These are phyloP conservation scores for Paraphoma chrysanthemicola DNA, from an alignment of 2,329 filamentous ascomycete species.

Conservation along the genomic window DNA sequence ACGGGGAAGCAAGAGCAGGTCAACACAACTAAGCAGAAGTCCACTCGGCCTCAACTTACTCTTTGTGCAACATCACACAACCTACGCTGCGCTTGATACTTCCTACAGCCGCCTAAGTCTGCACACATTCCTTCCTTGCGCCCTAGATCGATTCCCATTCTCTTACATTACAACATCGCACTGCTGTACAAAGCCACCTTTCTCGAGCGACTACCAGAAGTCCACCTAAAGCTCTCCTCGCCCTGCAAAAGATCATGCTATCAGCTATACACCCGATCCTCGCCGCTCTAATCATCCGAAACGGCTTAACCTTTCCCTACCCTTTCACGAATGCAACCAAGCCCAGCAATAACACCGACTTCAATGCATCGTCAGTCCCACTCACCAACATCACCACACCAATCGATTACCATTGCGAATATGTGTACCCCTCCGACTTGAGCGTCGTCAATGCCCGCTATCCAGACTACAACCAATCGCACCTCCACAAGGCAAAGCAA, in stretches of 20 bases:
- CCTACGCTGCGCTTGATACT: too few species aligned
- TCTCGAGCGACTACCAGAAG: too few species aligned
- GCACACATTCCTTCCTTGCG: too few species aligned
- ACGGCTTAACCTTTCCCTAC: conserved; percentile 14
- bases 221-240: too few species aligned
- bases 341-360: conserved; percentile 5
- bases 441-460: conserved; percentile 37
- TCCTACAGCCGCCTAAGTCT: too few species aligned
- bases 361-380: background rate
- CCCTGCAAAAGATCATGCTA: background rate
- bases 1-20: background rate
- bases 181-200: too few species aligned
- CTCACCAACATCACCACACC: conserved; percentile 1
- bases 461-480: conserved; percentile 23
- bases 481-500: conserved; percentile 22
- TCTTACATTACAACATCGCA: too few species aligned
- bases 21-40: background rate
- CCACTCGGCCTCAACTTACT: too few species aligned
- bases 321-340: conserved; percentile 16
- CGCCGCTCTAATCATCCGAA: conserved; percentile 9
- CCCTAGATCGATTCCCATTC: too few species aligned
- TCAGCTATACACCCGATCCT: background rate
- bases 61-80: too few species aligned
- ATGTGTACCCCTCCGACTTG: conserved; percentile 29
- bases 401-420: conserved; percentile 21